Conservation (phyloP, 306 rosid genomes). For the Fragaria vesca region DNA sequence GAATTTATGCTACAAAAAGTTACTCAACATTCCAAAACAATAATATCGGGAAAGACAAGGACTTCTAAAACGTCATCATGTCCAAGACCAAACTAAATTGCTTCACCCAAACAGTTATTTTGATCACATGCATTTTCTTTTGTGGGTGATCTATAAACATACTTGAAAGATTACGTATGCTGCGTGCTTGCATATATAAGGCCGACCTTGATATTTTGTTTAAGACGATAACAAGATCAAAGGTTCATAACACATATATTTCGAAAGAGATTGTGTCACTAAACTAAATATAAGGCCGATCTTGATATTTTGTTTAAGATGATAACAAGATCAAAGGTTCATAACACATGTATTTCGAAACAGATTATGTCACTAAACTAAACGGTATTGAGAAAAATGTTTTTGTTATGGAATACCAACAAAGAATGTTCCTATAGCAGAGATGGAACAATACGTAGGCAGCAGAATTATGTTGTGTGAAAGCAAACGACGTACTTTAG, state of each 20-base stretch:
- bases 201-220: not conserved
- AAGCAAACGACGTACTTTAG: constrained; percentile 11
- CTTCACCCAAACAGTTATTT: not conserved
- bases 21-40: not conserved
- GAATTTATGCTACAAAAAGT: constrained; percentile 3
- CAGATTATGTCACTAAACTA: too few relatives aligned
- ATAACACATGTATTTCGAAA: too few relatives aligned
- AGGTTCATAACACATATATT: not conserved
- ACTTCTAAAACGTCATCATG: constrained; percentile 2
- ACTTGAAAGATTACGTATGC: not conserved
- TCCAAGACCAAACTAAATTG: constrained; percentile 12
- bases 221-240: not conserved
- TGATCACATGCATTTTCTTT: not conserved
- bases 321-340: not conserved
- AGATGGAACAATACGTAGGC: not conserved
- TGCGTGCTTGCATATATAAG: not conserved
- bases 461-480: not conserved
- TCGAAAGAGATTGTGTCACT: too few relatives aligned
- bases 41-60: constrained; percentile 9
- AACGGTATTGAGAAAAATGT: too few relatives aligned
- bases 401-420: not conserved
- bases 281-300: too few relatives aligned
- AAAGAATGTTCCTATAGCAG: not conserved
- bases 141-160: not conserved
- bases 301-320: not conserved